phyloP scores from a whole-genome alignment of 352 stramenopile genomes.

The Pythium dissimile region DNA sequence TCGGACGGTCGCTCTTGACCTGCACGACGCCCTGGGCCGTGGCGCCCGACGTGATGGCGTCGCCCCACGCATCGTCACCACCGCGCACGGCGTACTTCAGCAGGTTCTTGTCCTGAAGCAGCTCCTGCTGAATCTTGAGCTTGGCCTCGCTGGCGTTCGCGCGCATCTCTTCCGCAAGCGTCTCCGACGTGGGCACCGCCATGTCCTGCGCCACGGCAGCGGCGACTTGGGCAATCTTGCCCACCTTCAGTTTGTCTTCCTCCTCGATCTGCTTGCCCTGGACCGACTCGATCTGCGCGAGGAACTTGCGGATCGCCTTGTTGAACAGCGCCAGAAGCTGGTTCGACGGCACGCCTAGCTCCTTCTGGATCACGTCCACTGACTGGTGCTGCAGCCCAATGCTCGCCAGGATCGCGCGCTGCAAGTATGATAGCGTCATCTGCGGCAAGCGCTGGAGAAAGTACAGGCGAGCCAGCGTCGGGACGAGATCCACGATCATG shows the following conservation, averaged over 20 bases:
- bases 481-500: conserved; percentile 98
- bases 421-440: conserved; percentile 94
- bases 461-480: conserved; percentile 93
- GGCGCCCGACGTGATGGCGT: conserved; percentile 41
- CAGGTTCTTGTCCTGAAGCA: conserved; percentile 87
- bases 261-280: conserved; percentile 84
- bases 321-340: conserved; percentile 98
- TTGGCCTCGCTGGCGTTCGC: conserved; percentile 77
- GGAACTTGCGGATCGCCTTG: conserved; percentile 93
- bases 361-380: conserved; percentile 91
- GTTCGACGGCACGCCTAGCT: conserved; percentile 94
- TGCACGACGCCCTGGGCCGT: conserved; percentile 60
- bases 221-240: conserved; percentile 49
- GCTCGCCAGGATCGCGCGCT: conserved; percentile 94
- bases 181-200: conserved; percentile 80
- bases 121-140: conserved; percentile 74
- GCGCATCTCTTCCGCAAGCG: conserved; percentile 74
- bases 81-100: conserved; percentile 95
- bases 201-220: conserved; percentile 60
- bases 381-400: conserved; percentile 93
- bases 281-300: conserved; percentile 71
- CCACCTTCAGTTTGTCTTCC: conserved; percentile 64
- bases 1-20: conserved; percentile 76
- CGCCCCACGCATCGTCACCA: conserved; percentile 91
- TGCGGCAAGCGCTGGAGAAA: conserved; percentile 93